phyloP scores from a whole-genome alignment of 805 yeast genomes.

The Sporopachydermia quercuum region DNA sequence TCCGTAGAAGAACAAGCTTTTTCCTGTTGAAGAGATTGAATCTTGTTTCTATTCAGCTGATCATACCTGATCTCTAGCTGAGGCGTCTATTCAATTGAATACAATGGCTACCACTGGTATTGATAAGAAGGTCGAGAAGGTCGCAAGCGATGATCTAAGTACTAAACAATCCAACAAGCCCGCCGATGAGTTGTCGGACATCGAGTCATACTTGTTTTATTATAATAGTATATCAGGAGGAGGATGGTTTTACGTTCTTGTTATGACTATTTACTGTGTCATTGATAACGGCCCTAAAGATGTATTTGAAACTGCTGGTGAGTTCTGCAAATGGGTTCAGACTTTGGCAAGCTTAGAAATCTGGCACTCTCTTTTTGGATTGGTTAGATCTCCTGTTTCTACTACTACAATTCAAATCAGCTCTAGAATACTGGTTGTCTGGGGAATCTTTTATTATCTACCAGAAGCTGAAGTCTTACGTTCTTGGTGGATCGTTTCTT shows the following conservation, averaged over 20 bases:
- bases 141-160: no score
- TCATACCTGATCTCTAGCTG: no score
- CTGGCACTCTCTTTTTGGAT: constrained; percentile 60
- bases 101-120: no score
- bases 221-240: constrained; percentile 41
- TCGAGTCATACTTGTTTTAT: constrained; percentile 21
- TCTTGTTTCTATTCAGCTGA: no score
- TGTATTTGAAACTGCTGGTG: constrained; percentile 43
- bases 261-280: constrained; percentile 25
- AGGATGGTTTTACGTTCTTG: constrained; percentile 38
- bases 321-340: constrained; percentile 53
- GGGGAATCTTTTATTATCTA: constrained; percentile 65
- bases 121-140: no score
- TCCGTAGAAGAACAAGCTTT: no score
- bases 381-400: constrained; percentile 70
- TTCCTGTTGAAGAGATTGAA: no score
- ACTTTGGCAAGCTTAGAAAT: constrained; percentile 70
- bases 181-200: constrained; percentile 8
- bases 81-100: no score
- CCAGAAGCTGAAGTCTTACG: constrained; percentile 55
- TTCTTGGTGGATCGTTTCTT: constrained; percentile 30
- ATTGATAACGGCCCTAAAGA: constrained; percentile 46
- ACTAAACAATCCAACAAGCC: no score
- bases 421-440: constrained; percentile 67
- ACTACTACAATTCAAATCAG: constrained; percentile 82